Base-by-base conservation (phyloP, 2,329 filamentous ascomycete genomes). In the Bimuria novae-zelandiae region DNA sequence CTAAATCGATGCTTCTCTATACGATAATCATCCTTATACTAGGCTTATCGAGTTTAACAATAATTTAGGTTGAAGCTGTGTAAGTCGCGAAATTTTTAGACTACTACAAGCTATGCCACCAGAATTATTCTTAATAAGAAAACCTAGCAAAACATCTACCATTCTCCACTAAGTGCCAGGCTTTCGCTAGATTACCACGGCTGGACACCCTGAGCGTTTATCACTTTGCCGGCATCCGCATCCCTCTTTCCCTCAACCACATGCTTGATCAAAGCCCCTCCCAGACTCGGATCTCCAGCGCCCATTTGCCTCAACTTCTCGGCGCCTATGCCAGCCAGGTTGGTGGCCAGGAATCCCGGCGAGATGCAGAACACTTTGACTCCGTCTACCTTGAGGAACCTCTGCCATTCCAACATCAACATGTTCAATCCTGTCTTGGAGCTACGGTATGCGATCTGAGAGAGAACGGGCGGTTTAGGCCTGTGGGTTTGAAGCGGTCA, bases 401-500 rank as follows among this genome's bases (percentile, higher is more conserved):
- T 68, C 29, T 67, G 55, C 79, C 80, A 84, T 12, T 79, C 73
- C 41, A 80, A 56, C 74, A 79, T 78, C 58, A 80, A 30, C 70
- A 81, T 82, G 33, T 79, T 82, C 57, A 82, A 46, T 1, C 74
- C 80, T 4, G 74, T 70, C 65, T 82, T 81, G 25, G 69, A 70
- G 48, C 65, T 65, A 7, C 77, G 70, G 51, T 81, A 80, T 11
- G 67, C 65, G 0, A 74, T 60, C 30, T 35, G 30, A 11, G 43
- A 46, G 19, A 35, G 21, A 16, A 46, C 14, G 6, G 43, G 29
- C 8, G 30, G 43, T 17, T 46, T 46, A 7, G 44, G 44, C 10
- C 61, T 62, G 19, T 65, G 63, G 4, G 55, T 40, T 7, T 50
- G 40, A 0, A 4, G 5, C 19, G 11, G 30, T 19, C 21, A 36